Percentiles rank a stretch among this genome's conserved stretches.
Conservation (phyloP, 2,329 filamentous ascomycete species). For the Torrubiellomyces zombiae region DNA sequence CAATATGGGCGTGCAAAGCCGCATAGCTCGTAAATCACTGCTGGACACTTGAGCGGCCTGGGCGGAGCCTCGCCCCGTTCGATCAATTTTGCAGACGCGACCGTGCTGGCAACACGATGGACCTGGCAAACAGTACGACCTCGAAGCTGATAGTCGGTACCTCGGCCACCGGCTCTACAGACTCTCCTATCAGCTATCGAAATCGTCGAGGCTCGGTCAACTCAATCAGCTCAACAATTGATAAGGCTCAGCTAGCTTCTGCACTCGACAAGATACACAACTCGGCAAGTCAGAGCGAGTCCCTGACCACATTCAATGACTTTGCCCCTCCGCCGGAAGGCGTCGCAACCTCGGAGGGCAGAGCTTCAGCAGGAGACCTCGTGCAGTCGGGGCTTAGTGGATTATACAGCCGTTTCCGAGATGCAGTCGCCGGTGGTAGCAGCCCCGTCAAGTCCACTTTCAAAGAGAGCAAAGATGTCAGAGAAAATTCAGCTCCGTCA, state of each 20-base stretch:
- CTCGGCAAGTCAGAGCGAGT: conserved; percentile 69
- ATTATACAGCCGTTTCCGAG: conserved; percentile 70
- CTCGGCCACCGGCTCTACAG: conserved; percentile 10
- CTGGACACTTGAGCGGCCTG: no score
- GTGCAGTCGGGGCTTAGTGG: conserved; percentile 79
- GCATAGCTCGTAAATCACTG: no score
- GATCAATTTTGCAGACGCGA: no score
- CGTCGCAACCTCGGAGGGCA: conserved; percentile 44
- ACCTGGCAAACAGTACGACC: conserved; percentile 14
- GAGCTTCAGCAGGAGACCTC: conserved; percentile 52
- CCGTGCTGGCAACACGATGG: no score
- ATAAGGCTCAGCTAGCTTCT: conserved; percentile 60
- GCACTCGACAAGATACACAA: conserved; percentile 78
- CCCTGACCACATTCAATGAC: conserved; percentile 86
- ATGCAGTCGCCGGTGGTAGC: conserved; percentile 60
- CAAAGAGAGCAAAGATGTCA: conserved; percentile 14
- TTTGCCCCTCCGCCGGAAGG: conserved; percentile 56
- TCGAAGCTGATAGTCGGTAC: conserved; percentile 14
- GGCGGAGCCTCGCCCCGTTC: no score
- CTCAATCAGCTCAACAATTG: conserved; percentile 26
- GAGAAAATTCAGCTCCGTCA: conserved; percentile 16
- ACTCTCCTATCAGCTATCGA: conserved; percentile 15
- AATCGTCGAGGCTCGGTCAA: conserved; percentile 21
- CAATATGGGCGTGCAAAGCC: no score
- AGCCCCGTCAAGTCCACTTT: conserved; percentile 24